These are phyloP conservation scores for Aspergillus pseudoterreus DNA, from an alignment of 2,329 filamentous ascomycete genomes.

Conservation along the genomic window DNA sequence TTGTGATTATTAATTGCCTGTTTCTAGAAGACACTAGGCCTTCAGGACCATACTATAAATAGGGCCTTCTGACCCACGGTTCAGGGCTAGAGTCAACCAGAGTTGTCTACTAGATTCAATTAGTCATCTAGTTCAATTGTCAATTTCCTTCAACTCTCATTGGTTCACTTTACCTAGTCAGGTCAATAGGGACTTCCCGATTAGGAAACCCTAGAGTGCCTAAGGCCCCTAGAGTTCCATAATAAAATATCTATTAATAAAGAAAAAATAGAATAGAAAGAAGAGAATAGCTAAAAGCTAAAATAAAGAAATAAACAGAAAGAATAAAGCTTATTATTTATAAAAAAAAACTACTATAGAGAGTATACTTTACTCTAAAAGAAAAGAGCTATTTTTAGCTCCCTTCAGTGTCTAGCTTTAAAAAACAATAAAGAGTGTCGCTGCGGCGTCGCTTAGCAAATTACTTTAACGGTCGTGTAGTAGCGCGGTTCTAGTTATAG, in stretches of 20 bases:
- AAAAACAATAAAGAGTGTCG: not conserved
- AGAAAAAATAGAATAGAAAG: slow-evolving; percentile 1
- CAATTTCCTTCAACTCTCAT: too few relatives aligned
- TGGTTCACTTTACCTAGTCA: too few relatives aligned
- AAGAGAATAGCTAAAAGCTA: slow-evolving; percentile 1
- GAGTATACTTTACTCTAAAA: slow-evolving; percentile 1
- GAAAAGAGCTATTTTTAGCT: slow-evolving; percentile 1
- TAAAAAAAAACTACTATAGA: slow-evolving; percentile 1
- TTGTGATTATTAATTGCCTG: too few relatives aligned
- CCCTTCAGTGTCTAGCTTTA: not conserved
- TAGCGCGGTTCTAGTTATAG: slow-evolving; percentile 1
- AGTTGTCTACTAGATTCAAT: too few relatives aligned
- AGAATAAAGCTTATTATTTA: not conserved
- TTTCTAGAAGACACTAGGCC: too few relatives aligned
- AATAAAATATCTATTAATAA: not conserved
- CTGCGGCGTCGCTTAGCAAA: slow-evolving; percentile 1
- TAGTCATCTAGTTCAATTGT: too few relatives aligned
- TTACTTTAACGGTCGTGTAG: not conserved
- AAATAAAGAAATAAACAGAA: not conserved
- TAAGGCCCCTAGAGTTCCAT: too few relatives aligned
- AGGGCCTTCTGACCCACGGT: too few relatives aligned
- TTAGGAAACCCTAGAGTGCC: too few relatives aligned
- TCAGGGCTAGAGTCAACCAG: too few relatives aligned
- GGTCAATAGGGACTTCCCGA: too few relatives aligned
- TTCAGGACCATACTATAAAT: too few relatives aligned